Evolutionary conservation across 257 asterid species (phyloP).

Genomic region (Solanum ossicruentum): DNA sequence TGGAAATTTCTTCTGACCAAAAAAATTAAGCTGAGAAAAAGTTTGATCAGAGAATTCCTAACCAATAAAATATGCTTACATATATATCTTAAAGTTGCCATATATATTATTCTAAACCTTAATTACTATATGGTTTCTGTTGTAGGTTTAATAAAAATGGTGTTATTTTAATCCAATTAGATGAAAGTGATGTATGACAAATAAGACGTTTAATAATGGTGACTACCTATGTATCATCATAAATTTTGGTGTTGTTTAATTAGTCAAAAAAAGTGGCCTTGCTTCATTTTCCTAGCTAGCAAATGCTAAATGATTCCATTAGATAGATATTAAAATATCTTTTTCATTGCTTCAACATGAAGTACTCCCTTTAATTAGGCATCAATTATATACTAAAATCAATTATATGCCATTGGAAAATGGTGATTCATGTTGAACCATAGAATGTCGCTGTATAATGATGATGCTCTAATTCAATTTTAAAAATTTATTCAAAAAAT

Average conservation of each 20-base stretch:
- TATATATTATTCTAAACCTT: not conserved
- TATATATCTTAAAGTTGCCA: not conserved
- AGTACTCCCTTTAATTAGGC: not conserved
- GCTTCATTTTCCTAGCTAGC: not conserved
- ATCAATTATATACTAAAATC: not conserved
- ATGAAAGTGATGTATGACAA: not conserved
- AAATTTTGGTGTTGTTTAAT: not conserved
- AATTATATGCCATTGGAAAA: not conserved
- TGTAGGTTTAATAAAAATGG: not conserved
- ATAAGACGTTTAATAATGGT: not conserved
- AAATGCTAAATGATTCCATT: not conserved
- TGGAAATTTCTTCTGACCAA: too few relatives aligned
- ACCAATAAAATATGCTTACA: not conserved
- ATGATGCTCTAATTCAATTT: not conserved
- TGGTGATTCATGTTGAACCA: not conserved
- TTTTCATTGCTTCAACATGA: not conserved
- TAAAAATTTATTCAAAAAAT: not conserved
- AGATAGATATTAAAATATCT: not conserved
- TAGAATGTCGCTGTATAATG: too few relatives aligned
- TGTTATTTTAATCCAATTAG: not conserved
- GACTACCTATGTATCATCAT: not conserved
- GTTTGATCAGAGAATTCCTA: not conserved
- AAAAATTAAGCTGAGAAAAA: too few relatives aligned
- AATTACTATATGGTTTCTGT: not conserved
- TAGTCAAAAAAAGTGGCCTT: not conserved